Base-by-base conservation (phyloP, 2,329 filamentous ascomycete species). In the Talaromyces sp. region DNA sequence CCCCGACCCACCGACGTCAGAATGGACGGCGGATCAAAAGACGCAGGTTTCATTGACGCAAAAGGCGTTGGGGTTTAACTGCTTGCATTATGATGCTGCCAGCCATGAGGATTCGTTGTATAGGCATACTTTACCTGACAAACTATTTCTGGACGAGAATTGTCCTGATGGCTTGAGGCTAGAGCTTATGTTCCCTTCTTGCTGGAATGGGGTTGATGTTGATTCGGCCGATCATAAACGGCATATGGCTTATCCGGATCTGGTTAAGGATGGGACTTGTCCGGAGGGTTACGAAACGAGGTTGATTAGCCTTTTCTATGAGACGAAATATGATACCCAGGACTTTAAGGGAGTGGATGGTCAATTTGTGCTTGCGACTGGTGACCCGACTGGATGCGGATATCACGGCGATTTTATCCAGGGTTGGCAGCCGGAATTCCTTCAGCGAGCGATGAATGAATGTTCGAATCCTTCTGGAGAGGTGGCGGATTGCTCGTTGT, bases 21-120 rank as follows among this genome's bases (percentile, higher is more conserved):
- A 74, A 22, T 97, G 92, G 92, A 69, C 74, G 4, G 75, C 71
- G 1, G 76, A 84, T 5, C 83, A 87, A 60, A 81, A 83, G 66
- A 88, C 86, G 10, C 91, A 96, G 77, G 72, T 75, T 15, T 83
- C 86, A 54, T 82, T 97, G 37, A 77, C 77, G 53, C 88, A 96
- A 78, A 91, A 92, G 61, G 90, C 92, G 9, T 66, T 97, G 28
- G 93, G 94, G 3, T 96, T 96, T 83, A 97, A 97, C 80, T 97
- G 94, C 75, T 77, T 99, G 61, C 87, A 97, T 82, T 97, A 97
- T 70, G 67, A 66, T 33, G 78, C 74, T 22, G 48, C 13, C 5
- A 66, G 66, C 17, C 78, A 88, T 2, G 91, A 96, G 72, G 81
- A 82, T 1, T 88, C 91, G 13, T 81, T 96, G 36, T 88, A 85